These are phyloP conservation scores for Populus tomentosa DNA, from an alignment of 441 rosid genomes.

Conservation along the genomic window DNA sequence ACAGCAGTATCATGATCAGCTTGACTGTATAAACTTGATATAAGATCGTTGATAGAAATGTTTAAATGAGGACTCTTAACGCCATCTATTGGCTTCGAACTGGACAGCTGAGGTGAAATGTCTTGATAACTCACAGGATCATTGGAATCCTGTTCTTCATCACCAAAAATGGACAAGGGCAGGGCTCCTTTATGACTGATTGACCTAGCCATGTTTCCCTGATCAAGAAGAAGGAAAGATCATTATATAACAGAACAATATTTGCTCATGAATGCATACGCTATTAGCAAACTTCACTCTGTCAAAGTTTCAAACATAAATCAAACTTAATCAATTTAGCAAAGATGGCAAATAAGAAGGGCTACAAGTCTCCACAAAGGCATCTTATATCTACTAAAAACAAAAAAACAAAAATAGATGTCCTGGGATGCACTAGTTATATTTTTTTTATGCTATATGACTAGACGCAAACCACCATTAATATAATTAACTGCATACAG, in stretches of 20 bases:
- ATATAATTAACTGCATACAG: neutral
- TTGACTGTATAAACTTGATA: conserved; percentile 74
- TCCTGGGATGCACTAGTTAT: neutral
- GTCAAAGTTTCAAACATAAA: conserved; percentile 2
- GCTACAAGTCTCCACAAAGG: neutral
- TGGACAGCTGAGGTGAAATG: conserved; percentile 25
- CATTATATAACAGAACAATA: conserved; percentile 12
- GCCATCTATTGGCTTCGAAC: conserved; percentile 24
- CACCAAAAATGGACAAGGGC: conserved; percentile 67
- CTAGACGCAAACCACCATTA: neutral
- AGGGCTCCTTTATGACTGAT: conserved; percentile 47
- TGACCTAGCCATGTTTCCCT: conserved; percentile 37
- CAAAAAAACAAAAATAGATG: neutral
- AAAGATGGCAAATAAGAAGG: neutral
- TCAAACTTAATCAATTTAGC: neutral
- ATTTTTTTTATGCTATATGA: neutral
- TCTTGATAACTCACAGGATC: conserved; percentile 36
- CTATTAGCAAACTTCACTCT: neutral
- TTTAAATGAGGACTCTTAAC: conserved; percentile 30
- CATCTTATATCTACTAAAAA: neutral
- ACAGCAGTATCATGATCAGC: conserved; percentile 38
- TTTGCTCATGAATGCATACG: neutral
- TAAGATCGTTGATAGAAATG: conserved; percentile 60
- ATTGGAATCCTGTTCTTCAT: conserved; percentile 39
- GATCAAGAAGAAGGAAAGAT: conserved; percentile 19